Conservation (phyloP, 176 grass and related monocot genomes). For the Oryza punctata region DNA sequence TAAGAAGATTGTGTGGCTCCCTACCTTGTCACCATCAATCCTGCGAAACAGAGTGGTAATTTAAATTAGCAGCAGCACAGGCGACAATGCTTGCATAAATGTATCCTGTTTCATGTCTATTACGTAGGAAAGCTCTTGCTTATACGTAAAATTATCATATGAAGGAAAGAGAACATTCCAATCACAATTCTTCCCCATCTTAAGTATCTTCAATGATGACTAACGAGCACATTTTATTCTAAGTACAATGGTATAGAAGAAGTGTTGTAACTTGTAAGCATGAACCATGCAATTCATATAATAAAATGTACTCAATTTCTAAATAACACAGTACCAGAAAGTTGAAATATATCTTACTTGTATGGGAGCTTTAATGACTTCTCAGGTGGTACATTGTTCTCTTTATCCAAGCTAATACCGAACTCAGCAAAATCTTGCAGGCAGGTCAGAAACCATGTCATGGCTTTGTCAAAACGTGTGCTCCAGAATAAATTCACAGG, state of each 20-base stretch:
- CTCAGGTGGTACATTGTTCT: constrained; percentile 89
- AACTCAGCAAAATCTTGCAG: constrained; percentile 95
- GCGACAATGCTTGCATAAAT: neutral
- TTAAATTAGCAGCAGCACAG: constrained; percentile 5
- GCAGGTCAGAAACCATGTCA: constrained; percentile 95
- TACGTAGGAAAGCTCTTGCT: neutral
- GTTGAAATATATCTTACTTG: constrained; percentile 56
- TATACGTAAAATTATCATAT: neutral
- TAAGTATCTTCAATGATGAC: neutral
- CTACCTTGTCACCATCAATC: constrained; percentile 98
- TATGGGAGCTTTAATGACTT: constrained; percentile 96
- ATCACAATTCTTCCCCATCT: neutral
- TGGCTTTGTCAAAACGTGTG: constrained; percentile 96
- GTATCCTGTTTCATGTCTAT: too few relatives aligned
- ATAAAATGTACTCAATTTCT: neutral
- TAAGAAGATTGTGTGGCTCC: constrained; percentile 84
- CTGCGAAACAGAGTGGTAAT: constrained; percentile 39
- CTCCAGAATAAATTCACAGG: constrained; percentile 99
- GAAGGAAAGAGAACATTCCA: neutral
- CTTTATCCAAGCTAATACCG: constrained; percentile 69
- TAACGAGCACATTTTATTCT: neutral
- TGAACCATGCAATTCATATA: constrained; percentile 16
- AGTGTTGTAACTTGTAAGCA: neutral
- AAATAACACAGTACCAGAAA: neutral
- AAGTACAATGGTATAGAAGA: neutral